Conservation (phyloP, 768 basidiomycete species). For the Sutorius australiensis region DNA sequence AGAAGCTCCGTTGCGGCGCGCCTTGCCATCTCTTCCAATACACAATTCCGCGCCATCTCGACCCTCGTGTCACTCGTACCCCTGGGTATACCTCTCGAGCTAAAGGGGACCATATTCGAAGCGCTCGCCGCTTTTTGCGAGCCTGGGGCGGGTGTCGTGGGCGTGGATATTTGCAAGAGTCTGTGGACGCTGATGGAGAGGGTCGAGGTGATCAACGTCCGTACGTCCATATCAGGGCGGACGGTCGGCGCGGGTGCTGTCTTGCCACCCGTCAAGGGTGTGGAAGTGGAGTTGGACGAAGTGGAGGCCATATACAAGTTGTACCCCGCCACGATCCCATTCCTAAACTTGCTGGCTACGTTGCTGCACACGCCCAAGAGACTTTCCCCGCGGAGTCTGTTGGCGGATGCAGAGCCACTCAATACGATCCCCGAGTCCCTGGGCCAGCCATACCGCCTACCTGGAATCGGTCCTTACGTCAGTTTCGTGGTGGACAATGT, state of each 20-base stretch:
- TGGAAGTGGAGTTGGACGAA: conserved; percentile 84
- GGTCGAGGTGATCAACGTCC: conserved; percentile 77
- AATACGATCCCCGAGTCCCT: conserved; percentile 78
- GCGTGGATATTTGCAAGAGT: conserved; percentile 75
- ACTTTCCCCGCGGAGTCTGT: conserved; percentile 54
- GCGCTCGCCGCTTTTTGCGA: conserved; percentile 79
- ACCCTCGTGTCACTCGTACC: conserved; percentile 77
- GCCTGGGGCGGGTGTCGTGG: conserved; percentile 68
- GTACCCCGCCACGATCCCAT: conserved; percentile 88
- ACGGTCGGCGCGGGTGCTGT: conserved; percentile 25
- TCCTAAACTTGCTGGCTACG: conserved; percentile 76
- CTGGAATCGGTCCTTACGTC: conserved; percentile 78
- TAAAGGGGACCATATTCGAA: conserved; percentile 83
- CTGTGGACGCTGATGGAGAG: conserved; percentile 86
- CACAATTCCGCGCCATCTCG: conserved; percentile 76
- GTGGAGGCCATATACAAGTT: conserved; percentile 73
- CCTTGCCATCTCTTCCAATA: conserved; percentile 69
- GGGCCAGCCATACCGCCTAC: conserved; percentile 75
- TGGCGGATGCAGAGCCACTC: conserved; percentile 55
- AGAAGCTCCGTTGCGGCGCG: conserved; percentile 74
- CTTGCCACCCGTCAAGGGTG: conserved; percentile 64
- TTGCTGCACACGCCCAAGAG: conserved; percentile 83
- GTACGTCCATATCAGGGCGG: conserved; percentile 36
- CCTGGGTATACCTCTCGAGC: conserved; percentile 78
- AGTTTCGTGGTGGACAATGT: conserved; percentile 90